Percentiles rank a stretch among this genome's conserved stretches.
Evolutionary conservation across 2,329 filamentous ascomycete genomes (phyloP).

Genomic region (Nannizziopsis arthrosporioides): DNA sequence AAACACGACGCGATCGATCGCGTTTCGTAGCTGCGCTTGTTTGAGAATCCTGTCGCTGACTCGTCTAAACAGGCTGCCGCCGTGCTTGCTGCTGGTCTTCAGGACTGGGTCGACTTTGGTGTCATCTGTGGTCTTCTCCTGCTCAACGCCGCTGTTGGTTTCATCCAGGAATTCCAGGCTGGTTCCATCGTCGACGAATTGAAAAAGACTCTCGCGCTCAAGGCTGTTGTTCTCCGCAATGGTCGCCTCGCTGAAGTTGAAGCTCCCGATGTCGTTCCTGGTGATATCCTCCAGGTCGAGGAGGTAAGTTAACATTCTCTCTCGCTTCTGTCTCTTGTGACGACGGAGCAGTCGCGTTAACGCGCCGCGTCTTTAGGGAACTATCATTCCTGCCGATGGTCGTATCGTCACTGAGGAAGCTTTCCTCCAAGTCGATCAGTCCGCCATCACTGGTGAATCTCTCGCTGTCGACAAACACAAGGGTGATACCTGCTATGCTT

Average conservation of each 20-base stretch:
- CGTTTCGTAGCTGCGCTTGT: conserved; percentile 1
- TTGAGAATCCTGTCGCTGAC: conserved; percentile 10
- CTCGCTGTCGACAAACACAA: conserved; percentile 81
- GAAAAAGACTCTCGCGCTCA: conserved; percentile 80
- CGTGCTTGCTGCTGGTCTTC: conserved; percentile 67
- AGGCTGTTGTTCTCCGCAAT: conserved; percentile 77
- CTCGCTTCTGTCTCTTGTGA: neutral
- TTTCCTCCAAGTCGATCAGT: conserved; percentile 84
- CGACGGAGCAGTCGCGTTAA: conserved; percentile 6
- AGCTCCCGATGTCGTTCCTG: conserved; percentile 72
- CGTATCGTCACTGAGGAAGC: conserved; percentile 72
- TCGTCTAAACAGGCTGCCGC: conserved; percentile 48
- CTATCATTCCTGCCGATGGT: conserved; percentile 81
- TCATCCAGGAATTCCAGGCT: conserved; percentile 80
- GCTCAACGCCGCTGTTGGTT: conserved; percentile 76
- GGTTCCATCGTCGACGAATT: conserved; percentile 82
- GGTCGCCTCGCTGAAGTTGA: conserved; percentile 66
- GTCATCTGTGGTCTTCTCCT: conserved; percentile 75
- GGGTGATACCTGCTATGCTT: conserved; percentile 69
- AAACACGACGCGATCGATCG: conserved; percentile 1
- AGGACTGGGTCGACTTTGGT: conserved; percentile 88
- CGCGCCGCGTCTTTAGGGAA: conserved; percentile 42
- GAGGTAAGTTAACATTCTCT: conserved; percentile 45
- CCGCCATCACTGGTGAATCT: conserved; percentile 82
- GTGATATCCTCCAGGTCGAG: conserved; percentile 80